Percentiles rank a stretch among this genome's conserved stretches.
phyloP scores from a whole-genome alignment of 2,329 filamentous ascomycete species.

The Ceratocystis albifundus region DNA sequence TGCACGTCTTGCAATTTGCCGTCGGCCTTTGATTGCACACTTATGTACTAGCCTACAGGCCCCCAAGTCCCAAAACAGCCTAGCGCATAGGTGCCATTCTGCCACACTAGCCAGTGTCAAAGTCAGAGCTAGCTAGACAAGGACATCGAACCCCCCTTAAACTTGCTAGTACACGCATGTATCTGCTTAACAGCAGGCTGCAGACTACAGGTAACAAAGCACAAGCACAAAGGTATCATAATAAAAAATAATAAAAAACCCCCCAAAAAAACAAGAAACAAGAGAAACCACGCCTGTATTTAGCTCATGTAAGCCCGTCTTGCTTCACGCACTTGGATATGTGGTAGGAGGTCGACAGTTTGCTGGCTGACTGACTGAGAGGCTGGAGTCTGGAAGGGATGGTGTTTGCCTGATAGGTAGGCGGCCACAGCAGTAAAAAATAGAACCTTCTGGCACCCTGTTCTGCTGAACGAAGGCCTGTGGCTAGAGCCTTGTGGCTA shows the following conservation, averaged over 20 bases:
- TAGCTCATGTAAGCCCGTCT: too few species aligned
- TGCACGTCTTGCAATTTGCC: neutral
- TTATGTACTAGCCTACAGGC: slow-evolving; percentile 3
- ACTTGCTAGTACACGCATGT: neutral
- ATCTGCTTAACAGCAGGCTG: neutral
- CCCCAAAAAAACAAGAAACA: neutral
- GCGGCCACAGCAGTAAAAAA: neutral
- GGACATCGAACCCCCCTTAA: slow-evolving; percentile 5
- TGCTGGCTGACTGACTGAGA: neutral
- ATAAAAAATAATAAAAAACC: too few species aligned
- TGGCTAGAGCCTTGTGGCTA: too few species aligned
- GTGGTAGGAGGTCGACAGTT: too few species aligned
- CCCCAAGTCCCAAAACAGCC: neutral
- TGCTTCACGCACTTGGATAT: too few species aligned
- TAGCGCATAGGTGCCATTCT: slow-evolving; percentile 4
- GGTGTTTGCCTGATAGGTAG: neutral
- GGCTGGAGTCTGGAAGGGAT: too few species aligned
- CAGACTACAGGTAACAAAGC: neutral
- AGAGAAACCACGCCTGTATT: too few species aligned
- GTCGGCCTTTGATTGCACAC: neutral
- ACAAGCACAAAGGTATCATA: neutral
- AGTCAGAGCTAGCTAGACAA: neutral
- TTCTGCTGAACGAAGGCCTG: too few species aligned
- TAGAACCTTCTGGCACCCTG: slow-evolving; percentile 1
- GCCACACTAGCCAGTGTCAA: slow-evolving; percentile 2